Evolutionary conservation across 2,329 filamentous ascomycete genomes (phyloP).

Genomic region (Acrocalymma vagum): DNA sequence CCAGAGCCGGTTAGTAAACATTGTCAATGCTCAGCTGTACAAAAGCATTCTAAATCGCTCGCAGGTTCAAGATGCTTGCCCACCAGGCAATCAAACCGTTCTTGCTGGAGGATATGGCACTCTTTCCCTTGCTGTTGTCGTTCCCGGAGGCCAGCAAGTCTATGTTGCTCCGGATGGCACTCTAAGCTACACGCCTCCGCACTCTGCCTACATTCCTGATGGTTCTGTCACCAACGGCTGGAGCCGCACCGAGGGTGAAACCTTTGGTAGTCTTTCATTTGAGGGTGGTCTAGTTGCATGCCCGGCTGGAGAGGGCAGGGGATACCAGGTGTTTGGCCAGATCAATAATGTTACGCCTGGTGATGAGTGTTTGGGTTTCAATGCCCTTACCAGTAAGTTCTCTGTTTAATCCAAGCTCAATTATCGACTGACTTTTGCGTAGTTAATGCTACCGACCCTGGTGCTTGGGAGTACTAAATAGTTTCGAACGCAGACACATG

Average conservation of each 20-base stretch:
- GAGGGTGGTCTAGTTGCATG: constrained; percentile 45
- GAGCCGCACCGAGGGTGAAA: constrained; percentile 37
- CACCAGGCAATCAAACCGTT: constrained; percentile 57
- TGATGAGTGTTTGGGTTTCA: constrained; percentile 45
- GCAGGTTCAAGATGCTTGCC: constrained; percentile 51
- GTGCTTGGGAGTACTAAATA: constrained; percentile 48
- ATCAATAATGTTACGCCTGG: constrained; percentile 24
- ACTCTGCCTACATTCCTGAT: constrained; percentile 61
- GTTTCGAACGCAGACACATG: constrained; percentile 5
- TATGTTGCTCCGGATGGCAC: constrained; percentile 65
- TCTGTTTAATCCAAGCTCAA: not conserved
- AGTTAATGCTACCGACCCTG: constrained; percentile 31
- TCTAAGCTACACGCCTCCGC: constrained; percentile 64
- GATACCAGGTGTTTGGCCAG: constrained; percentile 46
- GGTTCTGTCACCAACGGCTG: constrained; percentile 64
- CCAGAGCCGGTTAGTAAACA: too few species aligned
- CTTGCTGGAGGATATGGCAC: constrained; percentile 47
- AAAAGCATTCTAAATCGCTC: too few species aligned
- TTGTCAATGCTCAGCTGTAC: too few species aligned
- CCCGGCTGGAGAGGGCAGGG: constrained; percentile 28
- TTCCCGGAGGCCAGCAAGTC: constrained; percentile 70
- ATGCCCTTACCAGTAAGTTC: constrained; percentile 39
- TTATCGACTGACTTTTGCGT: constrained; percentile 11
- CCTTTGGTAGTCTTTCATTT: constrained; percentile 37
- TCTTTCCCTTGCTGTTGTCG: constrained; percentile 56